Evolutionary conservation across 139 green algal species (phyloP).

Genomic region (Trebouxia sp.): DNA sequence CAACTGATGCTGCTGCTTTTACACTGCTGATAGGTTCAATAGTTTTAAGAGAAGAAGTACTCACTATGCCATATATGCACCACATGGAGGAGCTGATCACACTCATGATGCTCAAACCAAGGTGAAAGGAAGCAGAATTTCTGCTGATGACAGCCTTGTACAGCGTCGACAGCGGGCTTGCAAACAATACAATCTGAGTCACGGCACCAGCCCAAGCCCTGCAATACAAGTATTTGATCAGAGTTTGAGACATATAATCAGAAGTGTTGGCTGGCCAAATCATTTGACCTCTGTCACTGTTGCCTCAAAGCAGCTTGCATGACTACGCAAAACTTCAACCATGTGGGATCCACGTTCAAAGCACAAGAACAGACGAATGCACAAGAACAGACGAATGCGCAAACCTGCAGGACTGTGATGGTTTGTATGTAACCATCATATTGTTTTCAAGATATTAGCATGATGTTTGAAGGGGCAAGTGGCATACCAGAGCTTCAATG

Average conservation of each 20-base stretch:
- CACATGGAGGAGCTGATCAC: conserved; percentile 24
- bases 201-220: conserved; percentile 29
- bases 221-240: neutral
- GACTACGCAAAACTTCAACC: too few relatives aligned
- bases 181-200: conserved; percentile 26
- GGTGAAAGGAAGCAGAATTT: conserved; percentile 31
- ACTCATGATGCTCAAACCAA: conserved; percentile 26
- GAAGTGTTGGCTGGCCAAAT: too few relatives aligned
- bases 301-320: too few relatives aligned
- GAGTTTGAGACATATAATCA: too few relatives aligned
- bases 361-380: too few relatives aligned
- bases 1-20: too few relatives aligned
- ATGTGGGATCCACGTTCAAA: too few relatives aligned
- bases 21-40: neutral
- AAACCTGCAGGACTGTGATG: too few relatives aligned
- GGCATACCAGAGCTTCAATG: neutral
- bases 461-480: neutral
- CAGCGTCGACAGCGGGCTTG: conserved; percentile 17
- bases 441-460: neutral
- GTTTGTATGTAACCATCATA: too few relatives aligned
- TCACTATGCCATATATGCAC: conserved; percentile 26
- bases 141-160: conserved; percentile 1
- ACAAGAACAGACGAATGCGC: too few relatives aligned
- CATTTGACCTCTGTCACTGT: too few relatives aligned
- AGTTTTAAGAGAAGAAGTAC: neutral